A percentile compares a stretch with the other conserved stretches of the same genome.
Evolutionary conservation across 2,329 filamentous ascomycete genomes (phyloP).

Genomic region (Colletotrichum sp.): DNA sequence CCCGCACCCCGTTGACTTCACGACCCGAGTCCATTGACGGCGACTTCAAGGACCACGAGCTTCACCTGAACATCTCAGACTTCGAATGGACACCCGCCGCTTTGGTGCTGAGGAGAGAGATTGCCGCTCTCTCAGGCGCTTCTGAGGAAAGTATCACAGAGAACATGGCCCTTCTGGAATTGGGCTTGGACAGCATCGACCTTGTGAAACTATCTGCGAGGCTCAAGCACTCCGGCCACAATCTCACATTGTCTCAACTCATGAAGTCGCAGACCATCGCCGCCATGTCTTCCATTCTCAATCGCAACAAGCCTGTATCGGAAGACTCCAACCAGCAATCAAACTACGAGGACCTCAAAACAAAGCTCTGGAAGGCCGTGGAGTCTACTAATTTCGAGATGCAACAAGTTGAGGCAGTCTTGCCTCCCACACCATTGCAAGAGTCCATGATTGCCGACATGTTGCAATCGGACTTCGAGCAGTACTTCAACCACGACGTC

Average conservation of each 20-base stretch:
- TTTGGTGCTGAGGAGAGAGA: slow-evolving; percentile 58
- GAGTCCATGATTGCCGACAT: slow-evolving; percentile 87
- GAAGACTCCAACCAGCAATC: slow-evolving; percentile 23
- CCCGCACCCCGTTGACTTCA: slow-evolving; percentile 5
- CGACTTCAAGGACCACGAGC: background rate
- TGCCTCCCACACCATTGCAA: slow-evolving; percentile 84
- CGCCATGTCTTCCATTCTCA: slow-evolving; percentile 52
- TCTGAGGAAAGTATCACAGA: slow-evolving; percentile 56
- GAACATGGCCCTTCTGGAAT: slow-evolving; percentile 73
- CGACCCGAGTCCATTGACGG: slow-evolving; percentile 7
- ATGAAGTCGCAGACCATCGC: slow-evolving; percentile 74
- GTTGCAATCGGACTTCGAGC: slow-evolving; percentile 72
- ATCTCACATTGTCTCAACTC: slow-evolving; percentile 75
- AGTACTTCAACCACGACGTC: slow-evolving; percentile 88
- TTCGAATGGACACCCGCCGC: slow-evolving; percentile 68
- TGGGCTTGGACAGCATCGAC: slow-evolving; percentile 93
- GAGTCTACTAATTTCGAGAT: slow-evolving; percentile 36
- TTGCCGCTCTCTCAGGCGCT: slow-evolving; percentile 66
- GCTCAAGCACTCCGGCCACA: slow-evolving; percentile 64
- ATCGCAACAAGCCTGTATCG: background rate
- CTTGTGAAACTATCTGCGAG: slow-evolving; percentile 82
- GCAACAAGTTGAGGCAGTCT: slow-evolving; percentile 56
- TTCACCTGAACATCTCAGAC: background rate
- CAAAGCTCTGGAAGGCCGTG: slow-evolving; percentile 43
- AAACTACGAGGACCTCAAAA: slow-evolving; percentile 25